phyloP scores from a whole-genome alignment of 148 eudicot genomes.

The Selenicereus undatus region DNA sequence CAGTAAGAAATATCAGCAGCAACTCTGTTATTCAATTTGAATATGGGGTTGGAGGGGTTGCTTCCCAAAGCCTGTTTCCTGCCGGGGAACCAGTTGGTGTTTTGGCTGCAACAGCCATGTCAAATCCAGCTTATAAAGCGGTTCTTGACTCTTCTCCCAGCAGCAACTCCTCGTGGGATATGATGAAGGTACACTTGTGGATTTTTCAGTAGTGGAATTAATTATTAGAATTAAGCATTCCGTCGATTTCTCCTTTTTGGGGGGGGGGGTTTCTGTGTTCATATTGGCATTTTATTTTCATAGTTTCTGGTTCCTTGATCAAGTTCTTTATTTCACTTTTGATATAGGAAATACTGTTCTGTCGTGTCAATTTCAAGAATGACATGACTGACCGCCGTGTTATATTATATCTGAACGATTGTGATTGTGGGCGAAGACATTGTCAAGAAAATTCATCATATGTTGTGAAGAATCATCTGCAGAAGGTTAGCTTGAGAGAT shows the following conservation, averaged over 20 bases:
- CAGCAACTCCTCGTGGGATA: conserved; percentile 88
- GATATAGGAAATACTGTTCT: conserved; percentile 83
- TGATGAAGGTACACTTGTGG: conserved; percentile 80
- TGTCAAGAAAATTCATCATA: conserved; percentile 81
- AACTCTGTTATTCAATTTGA: conserved; percentile 82
- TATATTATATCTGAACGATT: conserved; percentile 60
- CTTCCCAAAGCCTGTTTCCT: conserved; percentile 50
- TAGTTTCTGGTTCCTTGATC: conserved; percentile 2
- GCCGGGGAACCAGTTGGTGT: conserved; percentile 99
- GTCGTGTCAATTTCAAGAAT: conserved; percentile 71
- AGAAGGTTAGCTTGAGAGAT: conserved; percentile 80
- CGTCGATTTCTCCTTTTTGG: background rate
- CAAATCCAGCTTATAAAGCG: conserved; percentile 97
- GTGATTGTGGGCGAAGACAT: conserved; percentile 74
- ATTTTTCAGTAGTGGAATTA: background rate
- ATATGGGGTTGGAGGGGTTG: conserved; percentile 52
- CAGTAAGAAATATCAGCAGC: conserved; percentile 80
- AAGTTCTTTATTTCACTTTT: conserved; percentile 19
- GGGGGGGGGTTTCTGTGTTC: background rate
- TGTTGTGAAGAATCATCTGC: conserved; percentile 62
- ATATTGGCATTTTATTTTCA: background rate
- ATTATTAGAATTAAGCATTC: no score
- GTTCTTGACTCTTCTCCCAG: conserved; percentile 94
- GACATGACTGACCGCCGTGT: conserved; percentile 67
- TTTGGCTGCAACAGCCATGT: conserved; percentile 97